Base-by-base conservation (phyloP, 768 basidiomycete genomes). In the Naganishia kalamii region DNA sequence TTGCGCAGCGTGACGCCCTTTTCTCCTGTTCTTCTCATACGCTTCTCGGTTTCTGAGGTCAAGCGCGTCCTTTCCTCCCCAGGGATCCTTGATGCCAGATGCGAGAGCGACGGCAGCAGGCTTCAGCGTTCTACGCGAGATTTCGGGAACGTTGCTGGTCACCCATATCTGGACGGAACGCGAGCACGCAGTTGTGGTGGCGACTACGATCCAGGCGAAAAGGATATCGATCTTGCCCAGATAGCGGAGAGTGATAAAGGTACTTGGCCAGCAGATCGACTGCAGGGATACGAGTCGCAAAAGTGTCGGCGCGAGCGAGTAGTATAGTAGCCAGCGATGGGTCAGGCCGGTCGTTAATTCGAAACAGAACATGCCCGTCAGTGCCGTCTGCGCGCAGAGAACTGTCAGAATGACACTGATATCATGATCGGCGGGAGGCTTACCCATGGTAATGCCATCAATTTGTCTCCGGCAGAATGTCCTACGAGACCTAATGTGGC, bases 181-280 rank as follows among this genome's bases (percentile, higher is more conserved):
- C 4, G 72, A 76, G 62, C 87, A 81, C 72, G 87, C 89, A 0
- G 94, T 96, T 49, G 89, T 90, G 13, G 87, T 92, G 0, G 87
- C 92, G 51, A 97, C 88, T 12, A 87, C 84, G 3, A 90, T 87
- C 94, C 94, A 98, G 57, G 85, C 87, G 4, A 88, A 80, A n/a
- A 90, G 86, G 0, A 92, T 90, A 10, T 92, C 84, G 35, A 80
- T 81, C 19, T 83, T 82, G 32, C 87, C 86, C 48, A 97, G 82
- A 54, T 92, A 79, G 60, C 81, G 83, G 33, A 94, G 85, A 0
- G 90, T 93, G 41, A 90, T 78, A 69, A 90, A 88, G 4, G 92
- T 96, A 3, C 90, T 87, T 1, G 91, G 90, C 92, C 92, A 97
- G 79, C 93, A 97, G 65, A 98, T 92, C 19, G 90, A 89, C 75